phyloP scores from a whole-genome alignment of 2,329 filamentous ascomycete genomes.

The Curvularia sp. region DNA sequence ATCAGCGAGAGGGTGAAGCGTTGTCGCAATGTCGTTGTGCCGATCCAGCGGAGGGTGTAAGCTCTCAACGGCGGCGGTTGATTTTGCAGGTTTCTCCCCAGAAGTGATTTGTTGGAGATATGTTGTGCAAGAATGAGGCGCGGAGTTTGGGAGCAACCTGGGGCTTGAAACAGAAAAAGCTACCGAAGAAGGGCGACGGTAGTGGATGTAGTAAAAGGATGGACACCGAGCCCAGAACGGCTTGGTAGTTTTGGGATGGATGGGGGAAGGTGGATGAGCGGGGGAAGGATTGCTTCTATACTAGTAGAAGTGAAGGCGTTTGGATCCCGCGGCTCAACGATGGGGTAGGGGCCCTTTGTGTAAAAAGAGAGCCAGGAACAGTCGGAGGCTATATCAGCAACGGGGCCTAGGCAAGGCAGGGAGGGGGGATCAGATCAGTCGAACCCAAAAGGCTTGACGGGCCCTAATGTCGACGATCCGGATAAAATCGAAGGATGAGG shows the following conservation, averaged over 20 bases:
- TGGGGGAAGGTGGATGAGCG: conserved; percentile 11
- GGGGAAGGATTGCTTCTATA: conserved; percentile 31
- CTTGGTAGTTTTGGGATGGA: neutral
- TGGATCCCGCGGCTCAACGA: conserved; percentile 31
- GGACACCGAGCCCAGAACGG: conserved; percentile 31
- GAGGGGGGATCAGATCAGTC: conserved; percentile 48
- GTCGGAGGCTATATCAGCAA: conserved; percentile 49
- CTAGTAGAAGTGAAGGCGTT: conserved; percentile 37
- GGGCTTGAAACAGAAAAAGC: neutral
- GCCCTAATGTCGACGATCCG: conserved; percentile 50
- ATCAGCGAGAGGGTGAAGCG: conserved; percentile 35
- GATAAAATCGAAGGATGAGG: conserved; percentile 51
- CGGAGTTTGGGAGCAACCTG: too few relatives aligned
- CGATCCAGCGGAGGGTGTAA: conserved; percentile 28
- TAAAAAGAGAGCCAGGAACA: conserved; percentile 40
- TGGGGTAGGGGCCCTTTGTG: conserved; percentile 40
- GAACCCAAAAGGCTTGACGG: conserved; percentile 49
- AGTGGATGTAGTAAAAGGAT: conserved; percentile 28
- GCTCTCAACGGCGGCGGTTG: conserved; percentile 13
- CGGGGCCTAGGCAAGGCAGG: conserved; percentile 32
- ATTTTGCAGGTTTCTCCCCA: conserved; percentile 36
- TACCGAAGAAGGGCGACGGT: neutral
- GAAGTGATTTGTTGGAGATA: conserved; percentile 27
- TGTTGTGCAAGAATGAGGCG: conserved; percentile 12
- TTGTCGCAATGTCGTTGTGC: conserved; percentile 34